phyloP scores from a whole-genome alignment of 176 grass and related monocot genomes.

The Musa troglodytarum region DNA sequence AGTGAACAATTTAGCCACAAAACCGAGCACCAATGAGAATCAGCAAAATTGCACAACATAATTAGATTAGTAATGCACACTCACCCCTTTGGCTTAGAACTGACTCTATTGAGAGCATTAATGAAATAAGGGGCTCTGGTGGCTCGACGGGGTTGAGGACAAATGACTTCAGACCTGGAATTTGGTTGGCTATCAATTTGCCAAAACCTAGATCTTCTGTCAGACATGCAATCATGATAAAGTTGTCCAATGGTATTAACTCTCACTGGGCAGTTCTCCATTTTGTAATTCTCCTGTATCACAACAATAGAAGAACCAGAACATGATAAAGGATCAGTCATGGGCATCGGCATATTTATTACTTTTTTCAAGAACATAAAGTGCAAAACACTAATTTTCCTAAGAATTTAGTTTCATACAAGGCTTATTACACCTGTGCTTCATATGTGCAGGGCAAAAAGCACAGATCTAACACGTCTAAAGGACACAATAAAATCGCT shows the following conservation, averaged over 20 bases:
- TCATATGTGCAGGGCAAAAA: no score
- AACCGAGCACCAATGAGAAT: no score
- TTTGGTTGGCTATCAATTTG: conserved; percentile 44
- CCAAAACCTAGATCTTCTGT: conserved; percentile 74
- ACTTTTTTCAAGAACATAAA: no score
- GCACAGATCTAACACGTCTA: no score
- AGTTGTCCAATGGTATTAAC: conserved; percentile 31
- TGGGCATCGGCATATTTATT: background rate
- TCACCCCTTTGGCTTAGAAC: conserved; percentile 38
- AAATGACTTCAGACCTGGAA: conserved; percentile 45
- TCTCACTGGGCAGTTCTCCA: conserved; percentile 42
- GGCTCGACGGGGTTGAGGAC: conserved; percentile 48
- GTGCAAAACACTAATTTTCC: no score
- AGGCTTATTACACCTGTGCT: background rate
- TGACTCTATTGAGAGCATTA: conserved; percentile 30
- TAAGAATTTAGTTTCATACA: background rate
- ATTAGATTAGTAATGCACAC: background rate
- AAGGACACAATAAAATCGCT: background rate
- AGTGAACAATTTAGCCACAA: no score
- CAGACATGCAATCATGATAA: conserved; percentile 32
- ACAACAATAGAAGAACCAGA: background rate
- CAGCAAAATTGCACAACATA: background rate
- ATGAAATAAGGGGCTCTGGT: conserved; percentile 23
- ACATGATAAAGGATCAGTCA: background rate
- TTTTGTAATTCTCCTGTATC: conserved; percentile 16